Conservation (phyloP, 2,329 filamentous ascomycete genomes). For the Monilinia polystroma region DNA sequence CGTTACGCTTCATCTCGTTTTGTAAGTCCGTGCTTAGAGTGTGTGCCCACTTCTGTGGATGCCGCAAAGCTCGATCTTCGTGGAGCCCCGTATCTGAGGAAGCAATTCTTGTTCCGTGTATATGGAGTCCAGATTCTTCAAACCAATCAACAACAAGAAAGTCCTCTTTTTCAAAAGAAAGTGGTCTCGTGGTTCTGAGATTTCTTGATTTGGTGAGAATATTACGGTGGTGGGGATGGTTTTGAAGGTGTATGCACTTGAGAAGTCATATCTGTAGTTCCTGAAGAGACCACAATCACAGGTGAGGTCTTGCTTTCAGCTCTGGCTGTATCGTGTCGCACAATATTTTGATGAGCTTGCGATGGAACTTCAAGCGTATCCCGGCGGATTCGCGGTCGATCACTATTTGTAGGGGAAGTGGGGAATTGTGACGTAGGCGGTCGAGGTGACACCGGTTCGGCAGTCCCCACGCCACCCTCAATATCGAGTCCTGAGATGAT, state of each 20-base stretch:
- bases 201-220: neutral
- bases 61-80: neutral
- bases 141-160: neutral
- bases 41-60: neutral
- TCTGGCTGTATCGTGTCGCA: conserved; percentile 18
- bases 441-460: conserved; percentile 25
- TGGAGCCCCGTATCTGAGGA: neutral
- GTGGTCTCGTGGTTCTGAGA: neutral
- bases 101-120: neutral
- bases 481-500: conserved; percentile 37
- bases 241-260: neutral
- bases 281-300: conserved; percentile 33
- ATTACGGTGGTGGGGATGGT: conserved; percentile 3
- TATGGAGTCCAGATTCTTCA: neutral
- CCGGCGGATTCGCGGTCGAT: conserved; percentile 26
- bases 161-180: neutral
- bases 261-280: conserved; percentile 13
- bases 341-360: conserved; percentile 39
- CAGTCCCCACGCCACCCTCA: conserved; percentile 29
- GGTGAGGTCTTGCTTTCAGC: conserved; percentile 24
- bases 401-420: conserved; percentile 17
- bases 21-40: too few relatives aligned
- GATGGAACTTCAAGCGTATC: conserved; percentile 42
- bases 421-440: conserved; percentile 22
- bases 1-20: neutral